Conservation (phyloP, 371 early-diverging fungal species). For the Mortierella sp. region DNA sequence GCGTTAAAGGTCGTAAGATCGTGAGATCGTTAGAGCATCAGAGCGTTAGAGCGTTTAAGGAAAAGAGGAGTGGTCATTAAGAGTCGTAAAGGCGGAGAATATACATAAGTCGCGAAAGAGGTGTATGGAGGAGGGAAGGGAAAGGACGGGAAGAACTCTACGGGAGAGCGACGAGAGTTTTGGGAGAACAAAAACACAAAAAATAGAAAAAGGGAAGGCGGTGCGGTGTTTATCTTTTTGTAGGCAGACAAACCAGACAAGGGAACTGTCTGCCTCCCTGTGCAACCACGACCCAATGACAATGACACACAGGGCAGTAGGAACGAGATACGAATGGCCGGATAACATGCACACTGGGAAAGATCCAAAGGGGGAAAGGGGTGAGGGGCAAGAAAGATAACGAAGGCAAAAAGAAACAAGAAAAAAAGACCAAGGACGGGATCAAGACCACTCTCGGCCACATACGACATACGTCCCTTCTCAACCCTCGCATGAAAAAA, state of each 20-base stretch:
- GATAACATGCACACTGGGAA: background rate
- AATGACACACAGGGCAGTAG: background rate
- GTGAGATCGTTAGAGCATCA: constrained; percentile 9
- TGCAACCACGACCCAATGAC: background rate
- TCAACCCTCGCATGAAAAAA: background rate
- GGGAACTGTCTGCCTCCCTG: background rate
- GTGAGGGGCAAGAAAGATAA: constrained; percentile 13
- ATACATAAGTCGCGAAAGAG: background rate
- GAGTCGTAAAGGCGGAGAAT: constrained; percentile 11
- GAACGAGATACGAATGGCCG: background rate
- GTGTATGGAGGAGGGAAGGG: background rate
- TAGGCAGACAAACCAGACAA: constrained; percentile 14
- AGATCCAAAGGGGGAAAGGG: constrained; percentile 2
- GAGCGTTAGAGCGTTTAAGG: background rate
- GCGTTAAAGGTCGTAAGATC: constrained; percentile 12
- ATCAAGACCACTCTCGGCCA: constrained; percentile 14
- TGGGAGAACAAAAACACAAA: background rate
- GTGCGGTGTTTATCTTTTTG: constrained; percentile 19
- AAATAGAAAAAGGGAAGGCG: constrained; percentile 17
- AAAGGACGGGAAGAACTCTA: background rate
- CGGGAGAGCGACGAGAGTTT: constrained; percentile 17
- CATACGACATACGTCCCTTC: background rate
- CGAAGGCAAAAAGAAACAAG: background rate
- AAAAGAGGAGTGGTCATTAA: background rate
- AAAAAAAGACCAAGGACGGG: background rate